Conservation (phyloP, 192 early-diverging fungal genomes). For the Chytriomyces sp. region DNA sequence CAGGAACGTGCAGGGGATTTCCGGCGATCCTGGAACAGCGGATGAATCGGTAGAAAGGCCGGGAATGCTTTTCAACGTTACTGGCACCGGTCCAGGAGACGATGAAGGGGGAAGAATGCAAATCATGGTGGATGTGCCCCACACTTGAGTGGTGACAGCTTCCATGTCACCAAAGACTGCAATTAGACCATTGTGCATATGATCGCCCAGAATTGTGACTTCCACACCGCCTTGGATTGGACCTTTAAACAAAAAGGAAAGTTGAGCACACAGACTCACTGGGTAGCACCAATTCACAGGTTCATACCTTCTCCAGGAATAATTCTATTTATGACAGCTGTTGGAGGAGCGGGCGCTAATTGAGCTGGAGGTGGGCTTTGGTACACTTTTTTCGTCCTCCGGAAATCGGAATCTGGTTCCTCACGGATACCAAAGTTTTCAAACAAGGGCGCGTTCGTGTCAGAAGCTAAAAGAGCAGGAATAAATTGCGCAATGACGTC, state of each 20-base stretch:
- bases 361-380: background rate
- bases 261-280: background rate
- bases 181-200: conserved; percentile 77
- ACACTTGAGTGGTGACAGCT: conserved; percentile 76
- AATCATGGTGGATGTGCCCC: conserved; percentile 79
- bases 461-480: conserved; percentile 27
- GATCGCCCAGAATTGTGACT: conserved; percentile 80
- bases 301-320: conserved; percentile 71
- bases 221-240: conserved; percentile 87
- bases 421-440: conserved; percentile 34
- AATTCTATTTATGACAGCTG: conserved; percentile 68
- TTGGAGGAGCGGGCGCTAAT: background rate
- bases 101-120: conserved; percentile 82
- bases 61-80: conserved; percentile 50
- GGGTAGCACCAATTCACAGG: background rate
- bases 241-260: conserved; percentile 35
- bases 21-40: background rate
- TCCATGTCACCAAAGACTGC: conserved; percentile 80
- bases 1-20: conserved; percentile 43
- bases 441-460: conserved; percentile 31
- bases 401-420: conserved; percentile 8
- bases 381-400: conserved; percentile 12
- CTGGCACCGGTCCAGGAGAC: conserved; percentile 72
- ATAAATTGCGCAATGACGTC: conserved; percentile 34
- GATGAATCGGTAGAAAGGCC: background rate